Base-by-base conservation (phyloP, 164 flowering plant genomes). In the Aristolochia californica region DNA sequence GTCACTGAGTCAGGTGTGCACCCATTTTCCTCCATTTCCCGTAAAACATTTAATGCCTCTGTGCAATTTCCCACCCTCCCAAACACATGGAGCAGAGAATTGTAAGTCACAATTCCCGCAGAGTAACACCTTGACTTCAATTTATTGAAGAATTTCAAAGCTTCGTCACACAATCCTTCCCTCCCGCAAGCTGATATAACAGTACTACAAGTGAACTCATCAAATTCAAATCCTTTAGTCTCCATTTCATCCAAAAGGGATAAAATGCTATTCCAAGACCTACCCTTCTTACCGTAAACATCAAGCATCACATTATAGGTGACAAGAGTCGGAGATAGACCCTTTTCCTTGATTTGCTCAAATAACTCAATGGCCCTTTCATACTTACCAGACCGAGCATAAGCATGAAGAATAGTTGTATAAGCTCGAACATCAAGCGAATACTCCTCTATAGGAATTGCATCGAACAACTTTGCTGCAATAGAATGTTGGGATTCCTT, bases 171-270 rank as follows among this genome's bases (percentile, higher is more conserved):
- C 73, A 80, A 40, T 10, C 98, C 98, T 60, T 91, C 95, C 60
- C 96, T 77, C 24, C 85, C 93, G 73, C 90, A 91, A 23, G 96
- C 95, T 13, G 98, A 75, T 66, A 91, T 72, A 58, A 91, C 96
- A 14, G 96, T 88, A 51, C 98, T 88, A 45, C 88, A 86, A 60
- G 96, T 91, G 57, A 88, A 88, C 57, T 91, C 96, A 69, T 91
- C 98, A 48, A 81, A 83, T 25, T 73, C 72, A 45, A 88, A 77
- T 43, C 88, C 85, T 52, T 66, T 58, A 53, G 67, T 73, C 56
- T 57, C 76, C 82, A 91, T 91, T 64, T 88, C 96, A 74, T 83
- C 83, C 68, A 91, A 70, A 18, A 91, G 76, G 11, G 53, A 66
- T 38, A 81, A 56, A 65, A 91, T 77, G 45, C 76, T 75, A 67